Evolutionary conservation across 192 early-diverging fungal species (phyloP), one percentile per base, ranked within the genome.

Genomic region (Dimargaris verticillata): DNA sequence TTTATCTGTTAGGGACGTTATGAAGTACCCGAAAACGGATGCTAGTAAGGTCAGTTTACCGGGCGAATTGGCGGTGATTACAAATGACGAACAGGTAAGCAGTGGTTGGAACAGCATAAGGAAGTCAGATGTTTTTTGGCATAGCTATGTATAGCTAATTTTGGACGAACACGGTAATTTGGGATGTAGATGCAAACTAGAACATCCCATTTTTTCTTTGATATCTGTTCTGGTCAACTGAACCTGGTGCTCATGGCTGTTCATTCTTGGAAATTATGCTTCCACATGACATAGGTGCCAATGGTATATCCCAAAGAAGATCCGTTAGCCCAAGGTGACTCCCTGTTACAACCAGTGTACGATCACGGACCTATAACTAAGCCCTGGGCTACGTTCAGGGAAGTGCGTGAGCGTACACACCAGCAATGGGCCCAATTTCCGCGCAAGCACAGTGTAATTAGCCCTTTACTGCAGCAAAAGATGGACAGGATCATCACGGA

Each of bases 1-100:
- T 38, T 38, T 38, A n/a, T n/a, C 7, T 38, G 7, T 64, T 22
- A 64, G 86, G 64, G 82, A 89, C 62, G 80, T 91, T 7, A 93
- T 93, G 91, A 93, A 93, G 68, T 82, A 79, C 47, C 91, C 91
- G 24, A 85, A 86, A 62, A 76, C 77, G 2, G 91, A 83, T 20
- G 59, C 76, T 0, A 70, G 65, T 25, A 93, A 93, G 65, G 73
- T 78, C 45, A 86, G 83, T 67, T 66, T 93, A 43, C 91, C 91
- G 1, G 91, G 91, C 13, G 66, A 72, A 54, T 68, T 85, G 28
- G 74, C 60, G 42, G 79, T 87, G 24, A 22, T 58, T 17, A 64
- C 67, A 3, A 72, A 79, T 47, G 61, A 64, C 9, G 18, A 68
- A 12, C 67, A 65, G 11, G 70, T 78, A 68, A 59, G 66, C 61